Evolutionary conservation across 306 rosid genomes (phyloP).

Genomic region (Phaseolus lunatus): DNA sequence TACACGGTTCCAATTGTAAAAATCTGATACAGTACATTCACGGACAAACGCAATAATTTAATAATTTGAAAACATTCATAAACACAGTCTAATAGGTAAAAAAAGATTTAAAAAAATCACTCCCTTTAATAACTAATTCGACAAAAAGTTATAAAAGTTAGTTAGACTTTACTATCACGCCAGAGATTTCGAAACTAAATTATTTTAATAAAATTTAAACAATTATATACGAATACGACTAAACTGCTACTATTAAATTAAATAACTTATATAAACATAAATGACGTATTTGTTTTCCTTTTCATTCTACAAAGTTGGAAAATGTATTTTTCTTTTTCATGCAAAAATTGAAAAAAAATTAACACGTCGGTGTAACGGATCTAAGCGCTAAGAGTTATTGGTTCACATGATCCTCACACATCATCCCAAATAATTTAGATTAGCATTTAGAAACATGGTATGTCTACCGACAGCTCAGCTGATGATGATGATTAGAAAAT

Average conservation of each 20-base stretch:
- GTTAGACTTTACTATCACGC: neutral
- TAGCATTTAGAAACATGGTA: neutral
- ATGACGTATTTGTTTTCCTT: too few species aligned
- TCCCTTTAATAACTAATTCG: neutral
- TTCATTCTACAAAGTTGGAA: neutral
- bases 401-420: constrained; percentile 5
- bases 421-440: neutral
- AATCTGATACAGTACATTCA: constrained; percentile 63
- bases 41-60: constrained; percentile 16
- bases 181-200: neutral
- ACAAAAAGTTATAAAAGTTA: neutral
- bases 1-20: constrained; percentile 98
- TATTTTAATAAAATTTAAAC: neutral
- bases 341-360: neutral
- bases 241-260: neutral
- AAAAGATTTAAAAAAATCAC: neutral
- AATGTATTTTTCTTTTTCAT: too few species aligned
- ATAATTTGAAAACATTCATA: neutral
- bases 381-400: neutral
- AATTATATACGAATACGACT: neutral
- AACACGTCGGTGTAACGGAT: neutral
- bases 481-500: neutral
- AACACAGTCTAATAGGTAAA: neutral
- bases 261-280: neutral
- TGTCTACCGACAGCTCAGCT: constrained; percentile 21